Conservation (phyloP, 2,329 filamentous ascomycete genomes). For the Fusarium subtropicale region DNA sequence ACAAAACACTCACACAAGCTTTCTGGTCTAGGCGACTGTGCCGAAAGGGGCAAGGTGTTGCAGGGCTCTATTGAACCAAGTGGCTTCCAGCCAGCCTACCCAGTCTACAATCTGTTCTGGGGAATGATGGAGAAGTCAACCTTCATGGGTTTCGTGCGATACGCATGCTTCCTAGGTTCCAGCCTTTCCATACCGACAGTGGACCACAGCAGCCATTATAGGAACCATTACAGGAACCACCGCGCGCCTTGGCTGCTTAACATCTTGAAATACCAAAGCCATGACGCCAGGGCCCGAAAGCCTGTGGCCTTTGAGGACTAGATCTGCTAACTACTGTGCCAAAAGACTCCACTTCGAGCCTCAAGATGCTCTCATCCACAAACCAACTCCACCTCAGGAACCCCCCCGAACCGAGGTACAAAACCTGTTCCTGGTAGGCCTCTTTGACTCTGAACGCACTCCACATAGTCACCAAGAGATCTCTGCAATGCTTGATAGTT, state of each 20-base stretch:
- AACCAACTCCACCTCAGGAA: constrained; percentile 22
- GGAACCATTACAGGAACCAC: neutral
- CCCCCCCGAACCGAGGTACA: constrained; percentile 29
- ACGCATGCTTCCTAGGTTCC: constrained; percentile 12
- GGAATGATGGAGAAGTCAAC: constrained; percentile 33
- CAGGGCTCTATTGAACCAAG: constrained; percentile 3
- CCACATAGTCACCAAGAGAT: constrained; percentile 25
- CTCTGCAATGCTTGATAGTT: neutral
- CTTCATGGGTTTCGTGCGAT: constrained; percentile 20
- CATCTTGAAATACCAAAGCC: constrained; percentile 17
- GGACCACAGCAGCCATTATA: neutral
- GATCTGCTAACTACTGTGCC: neutral
- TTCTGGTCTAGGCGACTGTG: constrained; percentile 27
- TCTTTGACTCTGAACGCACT: constrained; percentile 25
- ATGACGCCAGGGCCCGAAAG: constrained; percentile 17
- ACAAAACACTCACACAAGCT: constrained; percentile 25
- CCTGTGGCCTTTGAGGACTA: constrained; percentile 10
- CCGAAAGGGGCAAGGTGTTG: constrained; percentile 34
- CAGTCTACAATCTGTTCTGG: constrained; percentile 2
- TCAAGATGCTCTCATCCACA: constrained; percentile 12
- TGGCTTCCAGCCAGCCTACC: constrained; percentile 17
- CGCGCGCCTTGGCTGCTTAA: neutral
- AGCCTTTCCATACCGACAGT: constrained; percentile 11
- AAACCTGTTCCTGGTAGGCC: constrained; percentile 8
- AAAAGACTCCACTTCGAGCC: constrained; percentile 24